Evolutionary conservation across 495 filamentous ascomycete genomes (phyloP).

Genomic region (Xylaria castorea): DNA sequence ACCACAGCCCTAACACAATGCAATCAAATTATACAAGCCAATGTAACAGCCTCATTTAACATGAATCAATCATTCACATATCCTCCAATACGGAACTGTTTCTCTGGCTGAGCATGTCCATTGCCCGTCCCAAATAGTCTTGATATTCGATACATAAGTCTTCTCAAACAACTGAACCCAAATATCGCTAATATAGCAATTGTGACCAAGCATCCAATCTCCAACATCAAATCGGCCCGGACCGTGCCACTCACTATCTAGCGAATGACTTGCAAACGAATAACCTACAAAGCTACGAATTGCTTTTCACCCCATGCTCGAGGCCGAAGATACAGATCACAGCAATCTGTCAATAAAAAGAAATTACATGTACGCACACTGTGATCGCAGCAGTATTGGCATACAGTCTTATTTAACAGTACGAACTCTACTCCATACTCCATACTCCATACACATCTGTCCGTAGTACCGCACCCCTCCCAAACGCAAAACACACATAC

Average conservation of each 20-base stretch:
- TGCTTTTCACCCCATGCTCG: background rate
- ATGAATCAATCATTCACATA: background rate
- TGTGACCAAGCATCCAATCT: background rate
- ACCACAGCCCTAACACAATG: background rate
- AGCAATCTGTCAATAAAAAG: background rate
- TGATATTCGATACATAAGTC: background rate
- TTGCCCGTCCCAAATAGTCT: background rate
- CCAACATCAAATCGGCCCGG: background rate
- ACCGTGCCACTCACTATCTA: too few relatives aligned
- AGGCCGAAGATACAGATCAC: background rate
- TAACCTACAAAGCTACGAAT: background rate
- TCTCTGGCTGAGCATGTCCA: background rate
- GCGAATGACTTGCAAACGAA: background rate
- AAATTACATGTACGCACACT: background rate
- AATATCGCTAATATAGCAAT: background rate
- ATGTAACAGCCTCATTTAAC: background rate
- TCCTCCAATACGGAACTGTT: background rate
- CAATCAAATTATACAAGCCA: background rate
- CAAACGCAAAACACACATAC: background rate
- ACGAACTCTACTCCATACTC: background rate
- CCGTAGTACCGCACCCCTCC: background rate
- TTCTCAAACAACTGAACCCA: background rate
- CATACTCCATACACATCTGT: background rate
- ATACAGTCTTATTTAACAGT: background rate
- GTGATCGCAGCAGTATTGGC: background rate